Base-by-base conservation (phyloP, 345 rosid genomes). In the Angophora floribunda region DNA sequence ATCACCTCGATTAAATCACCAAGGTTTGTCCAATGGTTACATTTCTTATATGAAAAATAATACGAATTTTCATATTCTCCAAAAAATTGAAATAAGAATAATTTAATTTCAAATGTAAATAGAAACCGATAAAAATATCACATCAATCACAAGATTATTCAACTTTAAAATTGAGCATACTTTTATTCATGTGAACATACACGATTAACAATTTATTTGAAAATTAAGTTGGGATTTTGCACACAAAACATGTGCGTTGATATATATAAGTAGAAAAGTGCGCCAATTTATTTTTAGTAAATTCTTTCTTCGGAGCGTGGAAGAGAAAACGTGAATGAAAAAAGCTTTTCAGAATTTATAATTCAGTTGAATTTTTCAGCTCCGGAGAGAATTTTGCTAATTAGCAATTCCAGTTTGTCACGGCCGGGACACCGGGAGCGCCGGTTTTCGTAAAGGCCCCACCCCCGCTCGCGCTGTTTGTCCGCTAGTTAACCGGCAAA, bases 401-500 rank as follows among this genome's bases (percentile, higher is more conserved):
- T 44, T 9, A 19, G 49, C 49, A 75, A 19, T 36, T 36, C 5
- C 82, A 21, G 36, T 32, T n/a, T 10, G 79, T 17, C 36, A 8
- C 57, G 26, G 51, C 50, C 13, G 84, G 55, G 75, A 59, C 51
- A n/a, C 65, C 87, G 53, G 45, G 86, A 53, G 67, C 47, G 55
- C 89, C 80, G 49, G 52, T 75, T 84, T 41, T 45, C 16, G 16
- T 7, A 36, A 36, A 50, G 51, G 30, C 50, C 13, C 22, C 55
- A 22, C 65, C 75, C n/a, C 36, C 6, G 21, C 1, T 19, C 12
- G 28, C 63, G 47, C 82, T 36, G 49, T 36, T 80, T 90, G 90
- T 90, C 90, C 41, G 88, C 80, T 67, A 63, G 65, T 86, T 85
- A 36, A 85, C 86, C 87, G 87, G 91, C 91, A 89, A 51, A 57